Base-by-base conservation (phyloP, 352 stramenopile genomes). In the Globisporangium heterothallicum region DNA sequence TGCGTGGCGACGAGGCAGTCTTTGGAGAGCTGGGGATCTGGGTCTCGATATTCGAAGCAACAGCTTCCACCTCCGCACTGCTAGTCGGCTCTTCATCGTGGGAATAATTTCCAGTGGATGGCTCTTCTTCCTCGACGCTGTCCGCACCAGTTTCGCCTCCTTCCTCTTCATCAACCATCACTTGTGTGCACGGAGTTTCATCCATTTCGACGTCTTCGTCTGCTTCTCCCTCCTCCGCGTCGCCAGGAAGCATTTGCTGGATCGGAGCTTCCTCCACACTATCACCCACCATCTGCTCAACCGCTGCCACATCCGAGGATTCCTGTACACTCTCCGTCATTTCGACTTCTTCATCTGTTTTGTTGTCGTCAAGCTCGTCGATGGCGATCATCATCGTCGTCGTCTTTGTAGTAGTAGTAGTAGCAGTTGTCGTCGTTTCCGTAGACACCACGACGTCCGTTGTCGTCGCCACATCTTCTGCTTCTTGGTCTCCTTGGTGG, bases 241-340 rank as follows among this genome's bases (percentile, higher is more conserved):
- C 10, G 32, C 32, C 32, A 38, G n/a, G 32, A 38, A n/a, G n/a
- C n/a, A n/a, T n/a, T n/a, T n/a, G 12, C 32, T 38, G 32, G 32
- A 16, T 38, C 3, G 10, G 32, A 3, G 32, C 32, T 38, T 38
- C 10, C 12, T 38, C 32, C 12, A 16, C 32, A 16, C 32, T 38
- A 10, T 38, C 32, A 16, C n/a, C 32, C 32, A 82, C 52, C 36
- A 72, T 27, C 50, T 85, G 74, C 32, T 71, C 82, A 36, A n/a
- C n/a, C n/a, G n/a, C n/a, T n/a, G n/a, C n/a, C n/a, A 54, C 51
- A 14, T 70, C 66, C 26, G 74, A 63, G 21, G 59, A n/a, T n/a
- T n/a, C n/a, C n/a, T n/a, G n/a, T n/a, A n/a, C n/a, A n/a, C n/a
- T n/a, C n/a, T n/a, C 66, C 46, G 61, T 44, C 42, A 58, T 35